Evolutionary conservation across 257 asterid species (phyloP).

Genomic region (Ilex asprella): DNA sequence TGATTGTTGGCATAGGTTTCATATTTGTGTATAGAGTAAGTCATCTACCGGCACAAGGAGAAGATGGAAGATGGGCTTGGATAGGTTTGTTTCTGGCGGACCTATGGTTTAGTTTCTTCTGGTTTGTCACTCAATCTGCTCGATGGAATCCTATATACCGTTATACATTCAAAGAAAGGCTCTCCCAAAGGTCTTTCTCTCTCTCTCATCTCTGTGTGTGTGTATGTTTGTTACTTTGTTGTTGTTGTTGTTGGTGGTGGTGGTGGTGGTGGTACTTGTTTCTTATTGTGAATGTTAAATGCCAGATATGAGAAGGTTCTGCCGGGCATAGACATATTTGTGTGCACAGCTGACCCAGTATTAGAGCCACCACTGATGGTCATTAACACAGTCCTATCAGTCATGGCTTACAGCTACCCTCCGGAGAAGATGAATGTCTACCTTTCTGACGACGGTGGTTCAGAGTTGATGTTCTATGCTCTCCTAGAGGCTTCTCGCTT

Average conservation of each 20-base stretch:
- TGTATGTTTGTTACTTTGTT: too few relatives aligned
- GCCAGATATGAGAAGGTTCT: slow-evolving; percentile 7
- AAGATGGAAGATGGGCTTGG: slow-evolving; percentile 20
- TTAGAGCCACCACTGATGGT: slow-evolving; percentile 17
- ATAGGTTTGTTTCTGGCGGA: slow-evolving; percentile 18
- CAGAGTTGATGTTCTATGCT: slow-evolving; percentile 13
- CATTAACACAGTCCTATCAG: slow-evolving; percentile 10
- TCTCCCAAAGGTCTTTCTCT: slow-evolving; percentile 19
- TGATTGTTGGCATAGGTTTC: slow-evolving; percentile 8
- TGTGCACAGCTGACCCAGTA: slow-evolving; percentile 13
- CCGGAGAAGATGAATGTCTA: slow-evolving; percentile 9
- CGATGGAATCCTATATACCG: slow-evolving; percentile 23
- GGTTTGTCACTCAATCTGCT: slow-evolving; percentile 20
- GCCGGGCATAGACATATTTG: slow-evolving; percentile 16
- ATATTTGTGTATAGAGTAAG: slow-evolving; percentile 17
- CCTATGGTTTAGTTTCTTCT: slow-evolving; percentile 20
- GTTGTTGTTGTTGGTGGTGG: too few relatives aligned
- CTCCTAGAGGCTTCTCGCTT: slow-evolving; percentile 13
- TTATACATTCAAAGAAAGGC: slow-evolving; percentile 27
- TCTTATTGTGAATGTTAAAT: background rate
- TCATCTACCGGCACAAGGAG: slow-evolving; percentile 14
- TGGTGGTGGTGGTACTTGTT: too few relatives aligned
- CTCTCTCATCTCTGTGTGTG: background rate
- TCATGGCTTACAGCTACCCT: slow-evolving; percentile 12
- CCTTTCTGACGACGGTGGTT: slow-evolving; percentile 14